Base-by-base conservation (phyloP, 2,329 filamentous ascomycete genomes). In the Penicillium digitatum region DNA sequence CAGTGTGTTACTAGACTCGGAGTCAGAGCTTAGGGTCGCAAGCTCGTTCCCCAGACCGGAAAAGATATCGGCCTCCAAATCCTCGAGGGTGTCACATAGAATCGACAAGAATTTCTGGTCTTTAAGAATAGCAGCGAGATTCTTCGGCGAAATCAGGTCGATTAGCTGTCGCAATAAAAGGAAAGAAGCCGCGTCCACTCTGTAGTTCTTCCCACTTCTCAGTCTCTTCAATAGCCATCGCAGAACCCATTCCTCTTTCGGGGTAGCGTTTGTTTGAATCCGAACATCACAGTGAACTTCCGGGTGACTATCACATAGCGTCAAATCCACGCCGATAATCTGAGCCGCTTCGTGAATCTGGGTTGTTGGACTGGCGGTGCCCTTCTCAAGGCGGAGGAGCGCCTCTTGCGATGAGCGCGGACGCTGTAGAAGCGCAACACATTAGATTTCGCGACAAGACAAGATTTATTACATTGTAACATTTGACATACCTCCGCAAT, bases 111-210 rank as follows among this genome's bases (percentile, higher is more conserved):
- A 89, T 43, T 83, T 81, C 54, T 86, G 80, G 55, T 91, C 86
- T 22, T 83, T 85, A 7, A 95, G 78, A 4, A 88, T 84, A 55
- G 85, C 85, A 9, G 89, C 88, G 24, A 89, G 78, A 11, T 84
- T 86, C 43, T 87, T 85, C 0, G 85, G 76, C 0, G 89, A 86
- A 18, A 93, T 82, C n/a, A 84, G 79, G 63, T 86, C 84, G 50
- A 88, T 78, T 1, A 89, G 76, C 77, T 85, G 84, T 73, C 83
- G 78, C 53, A 88, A 65, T 48, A 83, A 79, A 78, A 75, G 64
- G 65, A 82, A 86, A 29, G 77, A 74, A 43, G 65, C 65, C n/a
- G 69, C 59, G 39, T 77, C 74, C 32, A 72, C 68, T 48, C 78
- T 76, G 50, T 78, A 78, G 44, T 66, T 72, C 61, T 70, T 68